A percentile compares a stretch with the other conserved stretches of the same genome.
Evolutionary conservation across 2,329 filamentous ascomycete species (phyloP).

Genomic region (Juglanconis oblonga): DNA sequence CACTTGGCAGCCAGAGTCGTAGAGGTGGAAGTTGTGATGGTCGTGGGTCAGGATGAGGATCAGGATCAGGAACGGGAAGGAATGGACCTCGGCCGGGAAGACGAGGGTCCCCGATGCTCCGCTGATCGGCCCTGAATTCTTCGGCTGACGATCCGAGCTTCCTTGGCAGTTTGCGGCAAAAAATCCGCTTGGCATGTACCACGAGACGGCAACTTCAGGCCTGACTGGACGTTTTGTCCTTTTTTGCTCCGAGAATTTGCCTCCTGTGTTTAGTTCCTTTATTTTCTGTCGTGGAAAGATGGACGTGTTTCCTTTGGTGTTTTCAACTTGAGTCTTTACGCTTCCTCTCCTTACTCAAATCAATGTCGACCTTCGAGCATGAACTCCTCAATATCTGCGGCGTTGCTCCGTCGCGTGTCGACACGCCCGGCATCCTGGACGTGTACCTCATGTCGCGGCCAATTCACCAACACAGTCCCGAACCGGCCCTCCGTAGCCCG

Average conservation of each 20-base stretch:
- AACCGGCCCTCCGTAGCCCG: neutral
- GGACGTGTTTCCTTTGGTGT: neutral
- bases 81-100: neutral
- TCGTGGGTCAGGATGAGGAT: no score
- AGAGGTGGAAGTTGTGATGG: no score
- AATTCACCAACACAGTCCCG: neutral
- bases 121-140: neutral
- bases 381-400: conserved; percentile 13
- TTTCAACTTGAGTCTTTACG: neutral
- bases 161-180: neutral
- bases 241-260: neutral
- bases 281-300: neutral
- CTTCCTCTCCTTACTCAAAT: neutral
- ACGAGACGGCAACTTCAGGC: neutral
- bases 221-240: neutral
- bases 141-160: neutral
- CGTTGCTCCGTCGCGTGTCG: conserved; percentile 13
- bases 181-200: neutral
- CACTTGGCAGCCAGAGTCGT: no score
- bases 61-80: neutral
- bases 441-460: conserved; percentile 14
- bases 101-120: neutral
- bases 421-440: conserved; percentile 11
- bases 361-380: conserved; percentile 11
- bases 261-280: neutral